Percentiles rank a stretch among this genome's conserved stretches.
Conservation (phyloP, 495 filamentous ascomycete genomes). For the Clavariopsis aquatica region DNA sequence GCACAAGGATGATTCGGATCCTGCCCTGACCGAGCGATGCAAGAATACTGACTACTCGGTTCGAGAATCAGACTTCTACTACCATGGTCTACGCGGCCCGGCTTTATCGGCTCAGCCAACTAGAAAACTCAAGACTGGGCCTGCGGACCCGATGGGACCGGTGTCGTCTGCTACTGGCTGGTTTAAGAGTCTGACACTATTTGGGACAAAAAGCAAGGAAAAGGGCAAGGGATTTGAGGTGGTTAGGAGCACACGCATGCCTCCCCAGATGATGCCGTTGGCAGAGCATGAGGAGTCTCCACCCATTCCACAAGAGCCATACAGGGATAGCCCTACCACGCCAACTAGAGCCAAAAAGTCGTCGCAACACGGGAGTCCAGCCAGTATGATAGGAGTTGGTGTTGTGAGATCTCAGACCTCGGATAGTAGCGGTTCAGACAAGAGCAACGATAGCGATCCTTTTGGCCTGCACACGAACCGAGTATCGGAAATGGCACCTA, state of each 20-base stretch:
- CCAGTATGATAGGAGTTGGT: constrained; percentile 42
- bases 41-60: constrained; percentile 81
- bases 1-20: constrained; percentile 57
- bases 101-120: constrained; percentile 79
- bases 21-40: constrained; percentile 48
- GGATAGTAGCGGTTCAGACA: constrained; percentile 18
- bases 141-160: constrained; percentile 89
- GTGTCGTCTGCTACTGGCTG: constrained; percentile 85
- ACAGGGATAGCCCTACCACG: constrained; percentile 37
- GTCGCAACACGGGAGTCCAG: constrained; percentile 26
- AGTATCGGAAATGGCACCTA: constrained; percentile 56
- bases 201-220: constrained; percentile 82
- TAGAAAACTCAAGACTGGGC: constrained; percentile 85
- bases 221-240: constrained; percentile 95
- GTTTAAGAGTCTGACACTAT: constrained; percentile 64
- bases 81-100: constrained; percentile 84
- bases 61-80: constrained; percentile 92
- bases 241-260: constrained; percentile 76
- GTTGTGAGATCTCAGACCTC: constrained; percentile 3
- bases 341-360: constrained; percentile 1
- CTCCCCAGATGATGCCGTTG: constrained; percentile 47
- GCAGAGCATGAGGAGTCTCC: constrained; percentile 38
- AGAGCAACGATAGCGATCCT: constrained; percentile 42
- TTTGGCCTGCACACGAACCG: constrained; percentile 49
- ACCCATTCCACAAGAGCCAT: constrained; percentile 34